A percentile compares a stretch with the other conserved stretches of the same genome.
Evolutionary conservation across 345 rosid species (phyloP).

Genomic region (Cardiospermum halicacabum): DNA sequence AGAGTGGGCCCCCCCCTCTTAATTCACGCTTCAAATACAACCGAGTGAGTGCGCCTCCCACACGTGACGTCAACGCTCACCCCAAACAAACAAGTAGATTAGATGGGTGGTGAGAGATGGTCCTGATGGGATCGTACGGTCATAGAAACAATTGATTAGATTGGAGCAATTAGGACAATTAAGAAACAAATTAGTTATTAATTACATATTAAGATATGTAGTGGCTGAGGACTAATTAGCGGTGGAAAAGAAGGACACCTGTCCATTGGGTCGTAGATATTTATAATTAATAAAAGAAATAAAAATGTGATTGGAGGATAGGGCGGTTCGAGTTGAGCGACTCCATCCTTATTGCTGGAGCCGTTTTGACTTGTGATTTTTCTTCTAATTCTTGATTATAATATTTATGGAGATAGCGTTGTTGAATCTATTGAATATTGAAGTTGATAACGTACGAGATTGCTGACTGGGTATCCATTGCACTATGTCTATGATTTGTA

Average conservation of each 20-base stretch:
- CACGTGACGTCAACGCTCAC: constrained; percentile 13
- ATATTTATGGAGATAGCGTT: background rate
- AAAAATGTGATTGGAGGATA: background rate
- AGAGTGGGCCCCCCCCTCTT: too few species aligned
- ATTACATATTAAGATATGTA: background rate
- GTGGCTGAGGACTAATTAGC: constrained; percentile 37
- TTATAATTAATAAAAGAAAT: background rate
- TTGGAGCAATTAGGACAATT: too few species aligned
- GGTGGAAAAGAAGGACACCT: constrained; percentile 27
- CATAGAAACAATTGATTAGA: background rate
- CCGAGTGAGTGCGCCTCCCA: constrained; percentile 4
- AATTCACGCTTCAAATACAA: too few species aligned
- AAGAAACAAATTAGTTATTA: background rate
- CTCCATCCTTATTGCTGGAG: background rate
- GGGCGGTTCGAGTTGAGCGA: background rate
- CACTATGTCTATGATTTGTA: too few species aligned
- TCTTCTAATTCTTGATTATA: background rate
- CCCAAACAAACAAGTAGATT: background rate
- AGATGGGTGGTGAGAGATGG: background rate
- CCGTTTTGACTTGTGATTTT: constrained; percentile 2
- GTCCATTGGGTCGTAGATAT: constrained; percentile 14
- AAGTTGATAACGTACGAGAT: background rate
- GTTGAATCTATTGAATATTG: background rate
- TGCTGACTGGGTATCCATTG: background rate
- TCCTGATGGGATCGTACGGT: background rate